Conservation (phyloP, 2,329 filamentous ascomycete genomes). For the Cladophialophora immunda region DNA sequence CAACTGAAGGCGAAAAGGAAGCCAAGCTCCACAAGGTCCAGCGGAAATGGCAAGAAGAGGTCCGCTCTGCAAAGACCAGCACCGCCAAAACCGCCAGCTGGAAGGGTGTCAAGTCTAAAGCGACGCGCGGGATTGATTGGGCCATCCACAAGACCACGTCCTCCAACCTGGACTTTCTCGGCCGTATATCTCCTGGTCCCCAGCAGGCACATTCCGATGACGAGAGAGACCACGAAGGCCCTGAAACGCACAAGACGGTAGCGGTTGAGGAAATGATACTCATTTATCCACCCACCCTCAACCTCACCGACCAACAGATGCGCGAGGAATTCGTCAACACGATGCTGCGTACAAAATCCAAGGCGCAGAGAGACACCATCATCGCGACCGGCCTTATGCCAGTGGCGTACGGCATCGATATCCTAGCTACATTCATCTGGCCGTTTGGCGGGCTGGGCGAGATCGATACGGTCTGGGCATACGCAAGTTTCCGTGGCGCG, state of each 20-base stretch:
- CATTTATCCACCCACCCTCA: conserved; percentile 49
- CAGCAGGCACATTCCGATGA: conserved; percentile 41
- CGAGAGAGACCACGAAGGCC: conserved; percentile 44
- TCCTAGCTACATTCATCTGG: conserved; percentile 43
- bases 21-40: conserved; percentile 53
- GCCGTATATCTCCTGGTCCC: conserved; percentile 44
- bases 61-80: conserved; percentile 53
- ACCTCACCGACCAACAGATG: conserved; percentile 45
- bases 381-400: conserved; percentile 55
- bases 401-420: conserved; percentile 41
- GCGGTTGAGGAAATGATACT: conserved; percentile 53
- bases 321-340: conserved; percentile 53
- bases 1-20: conserved; percentile 54
- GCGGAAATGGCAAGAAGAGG: conserved; percentile 57
- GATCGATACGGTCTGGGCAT: conserved; percentile 46
- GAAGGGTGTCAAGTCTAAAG: conserved; percentile 54
- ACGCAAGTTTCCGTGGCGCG: conserved; percentile 48
- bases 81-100: conserved; percentile 52
- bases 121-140: conserved; percentile 51
- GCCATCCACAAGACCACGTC: conserved; percentile 53
- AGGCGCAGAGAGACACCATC: conserved; percentile 53
- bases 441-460: conserved; percentile 46
- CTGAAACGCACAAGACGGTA: conserved; percentile 48
- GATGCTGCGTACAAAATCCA: conserved; percentile 52
- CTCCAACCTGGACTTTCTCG: conserved; percentile 55